Conservation (phyloP, 2,329 filamentous ascomycete genomes). For the Ascochyta rabiei region DNA sequence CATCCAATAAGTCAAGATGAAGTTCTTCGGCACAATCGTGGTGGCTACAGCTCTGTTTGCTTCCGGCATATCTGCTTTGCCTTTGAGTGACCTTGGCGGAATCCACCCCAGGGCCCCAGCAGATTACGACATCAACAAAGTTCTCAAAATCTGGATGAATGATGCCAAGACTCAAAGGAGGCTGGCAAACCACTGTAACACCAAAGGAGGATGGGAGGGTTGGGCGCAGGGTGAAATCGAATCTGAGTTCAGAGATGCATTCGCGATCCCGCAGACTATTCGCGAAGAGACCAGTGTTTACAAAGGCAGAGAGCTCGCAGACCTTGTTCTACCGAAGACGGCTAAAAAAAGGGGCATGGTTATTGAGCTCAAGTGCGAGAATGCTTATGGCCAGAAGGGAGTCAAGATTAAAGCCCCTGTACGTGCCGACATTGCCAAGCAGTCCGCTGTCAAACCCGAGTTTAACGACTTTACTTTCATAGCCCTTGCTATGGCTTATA, state of each 20-base stretch:
- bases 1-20: constrained; percentile 6
- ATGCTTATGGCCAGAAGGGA: too few relatives aligned
- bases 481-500: too few relatives aligned
- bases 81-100: not conserved
- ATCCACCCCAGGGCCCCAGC: not conserved
- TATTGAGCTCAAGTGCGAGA: too few relatives aligned
- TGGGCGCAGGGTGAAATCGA: not conserved
- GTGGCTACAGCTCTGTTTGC: constrained; percentile 2
- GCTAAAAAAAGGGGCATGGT: too few relatives aligned
- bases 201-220: too few relatives aligned
- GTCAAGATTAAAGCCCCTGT: too few relatives aligned
- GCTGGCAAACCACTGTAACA: too few relatives aligned
- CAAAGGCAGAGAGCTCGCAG: not conserved
- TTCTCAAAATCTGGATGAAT: too few relatives aligned
- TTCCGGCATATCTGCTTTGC: constrained; percentile 1
- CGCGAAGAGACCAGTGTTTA: not conserved
- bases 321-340: not conserved
- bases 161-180: too few relatives aligned
- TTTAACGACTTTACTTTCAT: too few relatives aligned
- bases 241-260: not conserved
- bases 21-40: constrained; percentile 1
- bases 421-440: too few relatives aligned
- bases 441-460: too few relatives aligned
- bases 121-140: not conserved
- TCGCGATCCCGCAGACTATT: not conserved